Conservation (phyloP, 768 basidiomycete genomes). For the Hericium rajendrae region DNA sequence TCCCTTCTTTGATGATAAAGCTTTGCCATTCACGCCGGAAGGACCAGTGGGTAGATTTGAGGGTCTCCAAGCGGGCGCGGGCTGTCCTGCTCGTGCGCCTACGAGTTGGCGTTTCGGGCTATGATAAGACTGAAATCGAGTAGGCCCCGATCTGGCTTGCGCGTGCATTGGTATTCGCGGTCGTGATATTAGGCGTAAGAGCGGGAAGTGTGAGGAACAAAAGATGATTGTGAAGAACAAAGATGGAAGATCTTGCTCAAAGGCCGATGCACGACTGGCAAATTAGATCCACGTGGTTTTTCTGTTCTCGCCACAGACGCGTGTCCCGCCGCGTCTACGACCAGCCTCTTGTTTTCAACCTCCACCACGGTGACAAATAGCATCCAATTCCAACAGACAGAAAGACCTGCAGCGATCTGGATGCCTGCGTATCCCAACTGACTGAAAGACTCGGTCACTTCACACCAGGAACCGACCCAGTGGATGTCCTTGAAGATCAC, state of each 20-base stretch:
- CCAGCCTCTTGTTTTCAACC: not conserved
- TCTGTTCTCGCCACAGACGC: not conserved
- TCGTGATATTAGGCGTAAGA: not conserved
- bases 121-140: conserved; percentile 11
- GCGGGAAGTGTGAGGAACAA: not conserved
- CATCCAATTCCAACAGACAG: no score
- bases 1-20: conserved; percentile 2
- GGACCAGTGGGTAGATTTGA: not conserved
- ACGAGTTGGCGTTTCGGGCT: conserved; percentile 12
- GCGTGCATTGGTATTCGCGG: conserved; percentile 3
- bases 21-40: conserved; percentile 3
- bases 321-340: not conserved
- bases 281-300: not conserved
- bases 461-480: no score
- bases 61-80: conserved; percentile 12
- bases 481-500: no score
- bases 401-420: no score
- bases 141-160: conserved; percentile 4
- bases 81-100: conserved; percentile 8
- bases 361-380: no score
- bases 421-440: no score
- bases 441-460: no score
- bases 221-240: not conserved
- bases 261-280: not conserved
- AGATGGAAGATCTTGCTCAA: not conserved